A percentile compares a stretch with the other conserved stretches of the same genome.
phyloP scores from a whole-genome alignment of 2,329 filamentous ascomycete genomes.

The Colletotrichum theobromicola region DNA sequence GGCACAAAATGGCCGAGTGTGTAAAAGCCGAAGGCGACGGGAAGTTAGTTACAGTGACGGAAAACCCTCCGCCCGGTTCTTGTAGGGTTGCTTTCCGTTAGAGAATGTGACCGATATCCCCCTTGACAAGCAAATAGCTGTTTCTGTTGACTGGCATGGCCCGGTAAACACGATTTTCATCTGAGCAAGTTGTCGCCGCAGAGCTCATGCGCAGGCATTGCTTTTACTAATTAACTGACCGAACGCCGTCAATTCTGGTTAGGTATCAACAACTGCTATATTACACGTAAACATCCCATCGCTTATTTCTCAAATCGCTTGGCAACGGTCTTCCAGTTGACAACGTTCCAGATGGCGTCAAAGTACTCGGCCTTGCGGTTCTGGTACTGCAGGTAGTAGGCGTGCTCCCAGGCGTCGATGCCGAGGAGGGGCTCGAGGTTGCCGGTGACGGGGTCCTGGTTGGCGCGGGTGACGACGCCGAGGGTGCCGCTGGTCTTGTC shows the following conservation, averaged over 20 bases:
- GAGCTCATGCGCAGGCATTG: no score
- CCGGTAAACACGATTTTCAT: no score
- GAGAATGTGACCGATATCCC: neutral
- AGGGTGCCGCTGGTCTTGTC: constrained; percentile 67
- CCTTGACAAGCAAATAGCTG: neutral
- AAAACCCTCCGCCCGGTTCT: neutral
- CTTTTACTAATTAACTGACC: neutral
- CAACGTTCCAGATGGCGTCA: constrained; percentile 88
- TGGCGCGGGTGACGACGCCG: constrained; percentile 73
- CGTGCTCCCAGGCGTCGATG: constrained; percentile 96
- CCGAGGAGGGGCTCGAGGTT: constrained; percentile 83
- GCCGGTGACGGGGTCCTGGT: constrained; percentile 89
- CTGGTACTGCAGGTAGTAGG: constrained; percentile 95
- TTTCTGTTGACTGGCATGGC: neutral
- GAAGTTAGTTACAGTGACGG: rapidly evolving
- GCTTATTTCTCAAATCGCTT: constrained; percentile 68
- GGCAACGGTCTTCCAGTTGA: constrained; percentile 93
- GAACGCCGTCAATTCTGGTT: neutral
- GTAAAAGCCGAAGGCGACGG: neutral
- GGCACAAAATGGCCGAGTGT: neutral
- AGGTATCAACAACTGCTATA: constrained; percentile 18
- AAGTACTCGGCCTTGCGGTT: constrained; percentile 98
- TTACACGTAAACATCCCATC: neutral
- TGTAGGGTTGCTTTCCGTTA: neutral
- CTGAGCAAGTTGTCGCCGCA: no score